Base-by-base conservation (phyloP, 192 early-diverging fungal genomes). In the Phlyctochytrium arcticum region DNA sequence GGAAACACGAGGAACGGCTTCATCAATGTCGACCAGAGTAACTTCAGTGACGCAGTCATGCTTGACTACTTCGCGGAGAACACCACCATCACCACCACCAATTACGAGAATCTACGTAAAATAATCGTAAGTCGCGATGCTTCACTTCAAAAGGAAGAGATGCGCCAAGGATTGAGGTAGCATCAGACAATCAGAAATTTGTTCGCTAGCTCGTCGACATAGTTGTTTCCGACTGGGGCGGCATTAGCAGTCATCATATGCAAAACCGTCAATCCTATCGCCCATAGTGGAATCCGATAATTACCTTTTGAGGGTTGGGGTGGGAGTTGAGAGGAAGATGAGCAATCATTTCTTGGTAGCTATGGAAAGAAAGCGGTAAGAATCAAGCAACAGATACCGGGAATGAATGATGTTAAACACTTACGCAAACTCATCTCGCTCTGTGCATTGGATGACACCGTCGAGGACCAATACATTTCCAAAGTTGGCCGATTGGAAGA, bases 321-420 rank as follows among this genome's bases (percentile, higher is more conserved):
- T 99, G 97, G 48, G 90, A 79, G 71, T 90, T 95, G 74, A 99
- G 78, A 21, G 97, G 90, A 30, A 95, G 77, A 67, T 99, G 95
- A 50, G 95, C 90, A 80, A 99, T 99, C 95, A 98, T 99, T 80
- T 99, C 97, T 79, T 99, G 97, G 83, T 98, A 98, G 24, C 87
- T 89, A 54, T 44, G 42, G 8, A 36, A 51, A 49, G n/a, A n/a
- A n/a, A n/a, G n/a, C n/a, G n/a, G n/a, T n/a, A n/a, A n/a, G n/a
- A n/a, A n/a, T n/a, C n/a, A n/a, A n/a, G n/a, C n/a, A n/a, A n/a
- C n/a, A n/a, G n/a, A n/a, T n/a, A n/a, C n/a, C n/a, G n/a, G n/a
- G n/a, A n/a, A 31, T n/a, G 12, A 19, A 44, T 19, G 15, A 55
- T 32, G 37, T 26, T 27, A 12, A 17, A 46, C 12, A 85, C 88